Base-by-base conservation (phyloP, 257 asterid genomes). In the Cinchona pubescens region DNA sequence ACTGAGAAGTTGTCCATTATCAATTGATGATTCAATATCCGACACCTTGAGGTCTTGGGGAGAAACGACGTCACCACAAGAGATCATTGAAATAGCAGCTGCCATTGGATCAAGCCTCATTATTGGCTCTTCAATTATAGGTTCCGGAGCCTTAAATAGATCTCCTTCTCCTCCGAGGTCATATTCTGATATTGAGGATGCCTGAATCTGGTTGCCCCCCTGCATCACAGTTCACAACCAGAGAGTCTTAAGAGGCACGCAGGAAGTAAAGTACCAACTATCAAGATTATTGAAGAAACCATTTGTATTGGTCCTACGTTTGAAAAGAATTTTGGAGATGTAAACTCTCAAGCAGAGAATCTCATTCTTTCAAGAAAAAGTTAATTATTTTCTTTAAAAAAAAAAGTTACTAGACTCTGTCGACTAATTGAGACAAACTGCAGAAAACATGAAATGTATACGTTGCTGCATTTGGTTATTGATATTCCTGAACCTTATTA, bases 141-240 rank as follows among this genome's bases (percentile, higher is more conserved):
- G 88, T 53, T 86, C 90, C 1, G 96, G 96, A 30, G 97, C 97
- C 72, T 87, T 87, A 84, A 93, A 93, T 55, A 93, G 96, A 81
- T 93, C 98, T 30, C 90, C 96, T 75, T 88, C 97, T 49, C 80
- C 96, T 81, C 97, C 95, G 42, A 92, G 92, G 86, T 86, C 89
- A 85, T 92, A 89, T 18, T 94, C 97, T 5, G 91, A 72, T 60
- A 87, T 77, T 27, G 85, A 49, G 29, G 89, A 83, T 42, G 88
- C 55, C 79, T 75, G 87, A 65, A 74, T 12, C 71, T 87, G 65
- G 75, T 82, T 82, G 62, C 72, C 90, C 88, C 72, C 90, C 88
- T 88, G 81, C 67, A 78, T 67, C 51, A 77, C 69, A 58, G 82
- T 61, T 67, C 43, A 63, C 15, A 76, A 78, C 48, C 18, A 18